A percentile compares a stretch with the other conserved stretches of the same genome.
Evolutionary conservation across 257 asterid genomes (phyloP).

Genomic region (Lavandula angustifolia): DNA sequence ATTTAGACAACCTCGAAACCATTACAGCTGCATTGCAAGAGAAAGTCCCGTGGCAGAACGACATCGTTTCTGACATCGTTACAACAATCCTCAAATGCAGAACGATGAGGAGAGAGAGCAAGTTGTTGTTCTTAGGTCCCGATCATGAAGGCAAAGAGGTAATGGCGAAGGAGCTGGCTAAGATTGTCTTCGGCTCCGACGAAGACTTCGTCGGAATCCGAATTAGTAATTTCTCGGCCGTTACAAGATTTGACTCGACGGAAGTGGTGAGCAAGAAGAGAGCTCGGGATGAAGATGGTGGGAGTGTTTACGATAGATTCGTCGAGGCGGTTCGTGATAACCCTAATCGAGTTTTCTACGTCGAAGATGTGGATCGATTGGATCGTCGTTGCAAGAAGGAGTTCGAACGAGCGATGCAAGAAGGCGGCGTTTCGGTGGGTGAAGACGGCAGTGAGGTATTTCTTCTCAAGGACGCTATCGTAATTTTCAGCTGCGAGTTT

Average conservation of each 20-base stretch:
- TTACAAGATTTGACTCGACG: slow-evolving; percentile 24
- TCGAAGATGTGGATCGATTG: slow-evolving; percentile 64
- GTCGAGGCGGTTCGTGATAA: slow-evolving; percentile 54
- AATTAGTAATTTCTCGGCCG: slow-evolving; percentile 45
- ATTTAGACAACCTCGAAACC: slow-evolving; percentile 41
- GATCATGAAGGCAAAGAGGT: slow-evolving; percentile 68
- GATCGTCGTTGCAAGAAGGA: slow-evolving; percentile 44
- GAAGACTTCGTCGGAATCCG: slow-evolving; percentile 49
- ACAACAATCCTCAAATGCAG: slow-evolving; percentile 63
- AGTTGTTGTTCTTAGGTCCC: slow-evolving; percentile 67
- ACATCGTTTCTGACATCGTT: slow-evolving; percentile 49
- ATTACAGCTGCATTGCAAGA: slow-evolving; percentile 58
- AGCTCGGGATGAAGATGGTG: slow-evolving; percentile 59
- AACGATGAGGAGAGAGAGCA: slow-evolving; percentile 51
- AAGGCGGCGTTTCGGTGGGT: slow-evolving; percentile 39
- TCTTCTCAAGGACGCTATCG: slow-evolving; percentile 63
- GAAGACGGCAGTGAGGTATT: slow-evolving; percentile 39
- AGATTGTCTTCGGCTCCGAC: slow-evolving; percentile 53
- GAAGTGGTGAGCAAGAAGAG: slow-evolving; percentile 60
- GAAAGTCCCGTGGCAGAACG: slow-evolving; percentile 64
- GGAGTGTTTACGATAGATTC: slow-evolving; percentile 60
- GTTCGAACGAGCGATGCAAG: slow-evolving; percentile 48
- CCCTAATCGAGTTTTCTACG: slow-evolving; percentile 65
- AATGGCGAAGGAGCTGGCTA: slow-evolving; percentile 66
- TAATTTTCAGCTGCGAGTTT: slow-evolving; percentile 52